Evolutionary conservation across 805 yeast species (phyloP).

Genomic region (Yamadazyma philogaea): DNA sequence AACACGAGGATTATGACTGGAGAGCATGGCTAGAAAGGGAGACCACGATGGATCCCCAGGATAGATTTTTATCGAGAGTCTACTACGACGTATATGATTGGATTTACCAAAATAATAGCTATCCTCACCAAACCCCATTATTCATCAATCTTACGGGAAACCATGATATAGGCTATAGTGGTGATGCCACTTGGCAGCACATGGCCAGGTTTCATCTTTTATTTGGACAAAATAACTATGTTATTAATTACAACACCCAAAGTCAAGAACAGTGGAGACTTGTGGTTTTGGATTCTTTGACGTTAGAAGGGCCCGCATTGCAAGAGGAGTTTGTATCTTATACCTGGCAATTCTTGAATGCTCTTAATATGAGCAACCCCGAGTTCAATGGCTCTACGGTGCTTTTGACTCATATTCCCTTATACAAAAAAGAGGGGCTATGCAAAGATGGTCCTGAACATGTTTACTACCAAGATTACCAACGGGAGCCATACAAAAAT

Average conservation of each 20-base stretch:
- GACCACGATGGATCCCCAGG: constrained; percentile 28
- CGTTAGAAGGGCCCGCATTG: constrained; percentile 86
- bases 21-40: constrained; percentile 43
- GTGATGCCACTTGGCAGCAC: constrained; percentile 91
- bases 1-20: constrained; percentile 60
- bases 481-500: constrained; percentile 62
- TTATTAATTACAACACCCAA: constrained; percentile 63
- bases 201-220: constrained; percentile 69
- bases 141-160: constrained; percentile 88
- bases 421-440: constrained; percentile 75
- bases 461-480: constrained; percentile 46
- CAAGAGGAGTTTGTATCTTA: constrained; percentile 65
- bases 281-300: constrained; percentile 80
- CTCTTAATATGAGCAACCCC: constrained; percentile 47
- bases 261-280: constrained; percentile 77
- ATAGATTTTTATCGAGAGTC: constrained; percentile 34
- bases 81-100: constrained; percentile 66
- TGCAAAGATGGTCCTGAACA: constrained; percentile 83
- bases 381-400: constrained; percentile 74
- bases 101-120: constrained; percentile 36
- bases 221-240: constrained; percentile 85
- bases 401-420: constrained; percentile 84
- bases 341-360: constrained; percentile 72
- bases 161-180: constrained; percentile 93
- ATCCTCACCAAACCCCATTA: constrained; percentile 53